Percentiles rank a stretch among this genome's conserved stretches.
phyloP scores from a whole-genome alignment of 2,329 filamentous ascomycete genomes.

The Pseudofabraea citricarpa region DNA sequence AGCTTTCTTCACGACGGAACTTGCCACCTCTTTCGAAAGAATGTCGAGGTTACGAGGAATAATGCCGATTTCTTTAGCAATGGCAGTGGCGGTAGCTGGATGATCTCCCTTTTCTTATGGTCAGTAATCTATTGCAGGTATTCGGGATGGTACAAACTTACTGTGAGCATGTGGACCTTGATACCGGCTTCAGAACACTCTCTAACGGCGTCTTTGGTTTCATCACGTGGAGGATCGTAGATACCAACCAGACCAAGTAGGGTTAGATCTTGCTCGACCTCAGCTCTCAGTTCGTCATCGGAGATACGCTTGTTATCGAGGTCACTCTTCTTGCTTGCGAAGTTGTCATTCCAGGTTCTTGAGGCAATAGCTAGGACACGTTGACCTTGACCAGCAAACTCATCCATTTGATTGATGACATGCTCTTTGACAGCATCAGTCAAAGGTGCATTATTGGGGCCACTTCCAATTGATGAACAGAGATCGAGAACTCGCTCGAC shows the following conservation, averaged over 20 bases:
- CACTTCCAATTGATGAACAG: slow-evolving; percentile 41
- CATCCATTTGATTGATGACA: slow-evolving; percentile 50
- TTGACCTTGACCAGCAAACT: slow-evolving; percentile 52
- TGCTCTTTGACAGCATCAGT: slow-evolving; percentile 35
- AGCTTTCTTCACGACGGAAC: slow-evolving; percentile 48
- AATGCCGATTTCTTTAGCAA: slow-evolving; percentile 51
- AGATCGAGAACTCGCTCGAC: slow-evolving; percentile 56
- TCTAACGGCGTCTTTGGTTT: slow-evolving; percentile 51
- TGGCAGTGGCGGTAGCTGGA: slow-evolving; percentile 50
- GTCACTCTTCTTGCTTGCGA: not conserved
- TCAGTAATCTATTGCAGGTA: slow-evolving; percentile 1
- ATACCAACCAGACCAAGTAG: slow-evolving; percentile 53
- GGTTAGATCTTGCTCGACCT: slow-evolving; percentile 47
- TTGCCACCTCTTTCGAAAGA: slow-evolving; percentile 39
- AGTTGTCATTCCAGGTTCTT: slow-evolving; percentile 22
- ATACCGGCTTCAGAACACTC: slow-evolving; percentile 66
- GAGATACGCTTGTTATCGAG: slow-evolving; percentile 10
- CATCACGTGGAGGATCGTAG: slow-evolving; percentile 53
- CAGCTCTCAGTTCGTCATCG: slow-evolving; percentile 22
- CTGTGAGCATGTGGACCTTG: slow-evolving; percentile 74
- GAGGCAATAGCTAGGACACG: slow-evolving; percentile 54
- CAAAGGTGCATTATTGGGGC: slow-evolving; percentile 34
- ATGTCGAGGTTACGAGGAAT: slow-evolving; percentile 39
- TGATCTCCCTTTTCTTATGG: slow-evolving; percentile 35
- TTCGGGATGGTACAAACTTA: slow-evolving; percentile 24